phyloP scores from a whole-genome alignment of 179 eudicot genomes.

The Spergularia azorica region DNA sequence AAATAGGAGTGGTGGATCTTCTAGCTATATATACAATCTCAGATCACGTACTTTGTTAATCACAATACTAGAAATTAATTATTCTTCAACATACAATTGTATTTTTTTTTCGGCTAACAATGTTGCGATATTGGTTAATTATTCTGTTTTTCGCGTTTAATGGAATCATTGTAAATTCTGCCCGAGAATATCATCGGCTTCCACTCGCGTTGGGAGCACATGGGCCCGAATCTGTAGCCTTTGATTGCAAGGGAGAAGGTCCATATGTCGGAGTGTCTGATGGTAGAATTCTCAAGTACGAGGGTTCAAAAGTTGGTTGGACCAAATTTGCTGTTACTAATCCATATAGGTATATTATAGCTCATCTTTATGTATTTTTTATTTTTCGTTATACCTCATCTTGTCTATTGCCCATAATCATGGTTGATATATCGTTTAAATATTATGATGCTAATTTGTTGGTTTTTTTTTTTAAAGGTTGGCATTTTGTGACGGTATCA shows the following conservation, averaged over 20 bases:
- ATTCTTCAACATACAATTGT: too few species aligned
- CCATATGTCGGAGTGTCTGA: conserved; percentile 30
- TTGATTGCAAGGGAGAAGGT: conserved; percentile 30
- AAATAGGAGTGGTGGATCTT: too few species aligned
- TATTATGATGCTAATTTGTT: not conserved
- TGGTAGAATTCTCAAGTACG: conserved; percentile 24
- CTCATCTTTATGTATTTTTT: too few species aligned
- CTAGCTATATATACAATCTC: too few species aligned
- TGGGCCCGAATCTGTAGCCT: conserved; percentile 28
- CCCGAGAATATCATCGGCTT: too few species aligned
- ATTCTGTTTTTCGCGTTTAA: too few species aligned
- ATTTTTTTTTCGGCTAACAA: too few species aligned
- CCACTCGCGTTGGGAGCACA: not conserved
- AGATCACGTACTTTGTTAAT: too few species aligned
- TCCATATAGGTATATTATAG: conserved; percentile 15
- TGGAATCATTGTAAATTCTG: too few species aligned
- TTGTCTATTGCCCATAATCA: not conserved
- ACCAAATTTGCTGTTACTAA: conserved; percentile 9
- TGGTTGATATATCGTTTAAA: not conserved
- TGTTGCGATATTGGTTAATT: too few species aligned
- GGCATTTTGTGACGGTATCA: conserved; percentile 11
- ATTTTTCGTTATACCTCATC: not conserved
- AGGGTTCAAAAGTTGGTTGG: conserved; percentile 17
- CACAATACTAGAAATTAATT: too few species aligned
- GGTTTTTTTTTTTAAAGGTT: not conserved